These are phyloP conservation scores for Kodamaea sp. DNA, from an alignment of 1,139 yeast genomes.

Conservation along the genomic window DNA sequence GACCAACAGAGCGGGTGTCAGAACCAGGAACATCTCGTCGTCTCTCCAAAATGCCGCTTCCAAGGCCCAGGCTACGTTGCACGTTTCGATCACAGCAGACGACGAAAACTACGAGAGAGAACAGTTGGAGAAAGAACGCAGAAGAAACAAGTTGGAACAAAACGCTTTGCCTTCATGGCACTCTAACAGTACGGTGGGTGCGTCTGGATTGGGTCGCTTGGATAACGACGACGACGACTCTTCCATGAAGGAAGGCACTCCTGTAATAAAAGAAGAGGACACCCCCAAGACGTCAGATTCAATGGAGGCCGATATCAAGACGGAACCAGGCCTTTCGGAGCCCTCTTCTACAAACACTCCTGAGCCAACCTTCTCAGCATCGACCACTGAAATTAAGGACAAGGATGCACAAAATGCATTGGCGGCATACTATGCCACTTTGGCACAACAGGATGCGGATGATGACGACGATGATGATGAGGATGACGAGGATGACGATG, in stretches of 20 bases:
- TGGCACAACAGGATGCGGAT: conserved; percentile 62
- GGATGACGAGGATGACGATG: conserved; percentile 53
- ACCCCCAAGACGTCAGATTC: conserved; percentile 1
- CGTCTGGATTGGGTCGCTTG: conserved; percentile 48
- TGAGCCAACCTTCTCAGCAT: conserved; percentile 12
- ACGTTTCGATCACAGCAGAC: conserved; percentile 88
- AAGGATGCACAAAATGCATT: conserved; percentile 74
- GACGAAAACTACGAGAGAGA: conserved; percentile 77
- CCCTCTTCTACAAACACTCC: conserved; percentile 7
- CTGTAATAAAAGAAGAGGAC: conserved; percentile 14
- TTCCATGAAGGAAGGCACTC: conserved; percentile 18
- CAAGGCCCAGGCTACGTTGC: conserved; percentile 70
- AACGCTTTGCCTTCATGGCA: conserved; percentile 98
- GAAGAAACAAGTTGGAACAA: conserved; percentile 75
- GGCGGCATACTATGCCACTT: conserved; percentile 75
- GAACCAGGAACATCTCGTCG: conserved; percentile 29
- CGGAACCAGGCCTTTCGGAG: conserved; percentile 11
- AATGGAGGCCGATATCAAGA: conserved; percentile 13
- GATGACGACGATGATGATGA: conserved; percentile 67
- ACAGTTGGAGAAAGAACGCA: conserved; percentile 65
- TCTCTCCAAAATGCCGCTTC: conserved; percentile 40
- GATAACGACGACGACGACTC: conserved; percentile 42
- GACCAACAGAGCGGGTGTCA: conserved; percentile 31
- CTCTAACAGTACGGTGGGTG: conserved; percentile 83
- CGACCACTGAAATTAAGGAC: conserved; percentile 43